Evolutionary conservation across 768 basidiomycete species (phyloP), one percentile per base, ranked within the genome.

Genomic region (Gymnopilus dilepis): DNA sequence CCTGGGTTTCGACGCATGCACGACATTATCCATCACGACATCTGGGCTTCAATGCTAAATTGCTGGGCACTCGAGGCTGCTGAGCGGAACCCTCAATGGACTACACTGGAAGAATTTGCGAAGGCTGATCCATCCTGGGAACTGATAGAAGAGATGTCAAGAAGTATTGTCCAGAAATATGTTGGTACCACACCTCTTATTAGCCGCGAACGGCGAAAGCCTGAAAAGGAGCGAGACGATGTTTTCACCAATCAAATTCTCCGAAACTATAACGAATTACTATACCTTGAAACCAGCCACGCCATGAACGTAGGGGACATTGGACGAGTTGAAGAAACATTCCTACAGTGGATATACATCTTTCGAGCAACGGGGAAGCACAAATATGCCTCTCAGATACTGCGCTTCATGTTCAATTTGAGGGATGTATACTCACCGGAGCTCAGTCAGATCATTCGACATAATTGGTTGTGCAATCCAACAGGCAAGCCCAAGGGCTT

Each of bases 241-340:
- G 33, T 34, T 12, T 34, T 34, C 33, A 12, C 6, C 6, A 34
- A 34, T 34, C 33, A 34, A 12, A 34, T 34, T 6, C 33, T 34
- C 6, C 33, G 33, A 34, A 34, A 34, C 12, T 12, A 12, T 6
- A 12, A 34, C 33, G 33, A 34, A 12, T 12, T 34, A 6, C 70
- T 82, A 0, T 83, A 83, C 55, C 74, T 79, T 38, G 80, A 82
- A 45, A 54, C 79, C 0, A 65, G 67, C 0, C 69, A 74, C 60
- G 69, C 72, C 0, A 74, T 77, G 70, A 78, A 76, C 24, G 6
- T 7, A 0, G 70, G 76, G 0, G 76, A 78, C 34, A 75, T 78
- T 43, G 72, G 73, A 0, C 65, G 65, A 0, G 58, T 76, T 0
- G 73, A 78, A 42, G 66, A 54, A 0, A 65, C 56, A 1, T 70